Evolutionary conservation across 371 early-diverging fungal species (phyloP).

Genomic region (Mucor irregularis): DNA sequence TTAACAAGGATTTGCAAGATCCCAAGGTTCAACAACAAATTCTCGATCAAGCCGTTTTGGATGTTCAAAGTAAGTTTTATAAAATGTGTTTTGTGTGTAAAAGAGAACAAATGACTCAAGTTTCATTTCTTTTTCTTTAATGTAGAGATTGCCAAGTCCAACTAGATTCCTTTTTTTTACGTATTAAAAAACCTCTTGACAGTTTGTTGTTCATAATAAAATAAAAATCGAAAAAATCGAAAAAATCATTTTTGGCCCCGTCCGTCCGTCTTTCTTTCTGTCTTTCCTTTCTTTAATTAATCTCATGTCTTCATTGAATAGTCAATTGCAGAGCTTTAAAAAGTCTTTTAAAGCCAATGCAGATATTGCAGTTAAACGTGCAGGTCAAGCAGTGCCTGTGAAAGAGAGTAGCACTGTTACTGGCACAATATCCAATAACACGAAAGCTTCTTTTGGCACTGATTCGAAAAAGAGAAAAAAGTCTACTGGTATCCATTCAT

Average conservation of each 20-base stretch:
- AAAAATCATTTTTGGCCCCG: neutral
- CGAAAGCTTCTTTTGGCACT: constrained; percentile 38
- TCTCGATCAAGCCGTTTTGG: constrained; percentile 54
- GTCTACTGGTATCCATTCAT: constrained; percentile 29
- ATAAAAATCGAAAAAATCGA: neutral
- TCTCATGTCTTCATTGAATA: constrained; percentile 22
- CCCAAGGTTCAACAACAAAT: constrained; percentile 73
- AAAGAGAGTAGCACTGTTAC: neutral
- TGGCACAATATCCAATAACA: constrained; percentile 41
- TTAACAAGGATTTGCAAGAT: constrained; percentile 79
- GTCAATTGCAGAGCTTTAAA: constrained; percentile 45
- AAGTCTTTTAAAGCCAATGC: constrained; percentile 42
- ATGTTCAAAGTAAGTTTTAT: constrained; percentile 49
- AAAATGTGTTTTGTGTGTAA: neutral
- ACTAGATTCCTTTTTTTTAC: constrained; percentile 22
- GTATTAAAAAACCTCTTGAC: too few relatives aligned
- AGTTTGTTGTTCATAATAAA: neutral
- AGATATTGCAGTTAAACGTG: constrained; percentile 41
- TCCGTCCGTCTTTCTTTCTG: constrained; percentile 7
- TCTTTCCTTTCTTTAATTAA: neutral
- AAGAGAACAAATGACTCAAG: neutral
- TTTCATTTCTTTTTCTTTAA: neutral
- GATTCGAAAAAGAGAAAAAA: constrained; percentile 36
- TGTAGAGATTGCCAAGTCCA: constrained; percentile 39
- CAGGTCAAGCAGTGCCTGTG: constrained; percentile 22